Conservation (phyloP, 2,329 filamentous ascomycete species). For the Colletotrichum sp. region DNA sequence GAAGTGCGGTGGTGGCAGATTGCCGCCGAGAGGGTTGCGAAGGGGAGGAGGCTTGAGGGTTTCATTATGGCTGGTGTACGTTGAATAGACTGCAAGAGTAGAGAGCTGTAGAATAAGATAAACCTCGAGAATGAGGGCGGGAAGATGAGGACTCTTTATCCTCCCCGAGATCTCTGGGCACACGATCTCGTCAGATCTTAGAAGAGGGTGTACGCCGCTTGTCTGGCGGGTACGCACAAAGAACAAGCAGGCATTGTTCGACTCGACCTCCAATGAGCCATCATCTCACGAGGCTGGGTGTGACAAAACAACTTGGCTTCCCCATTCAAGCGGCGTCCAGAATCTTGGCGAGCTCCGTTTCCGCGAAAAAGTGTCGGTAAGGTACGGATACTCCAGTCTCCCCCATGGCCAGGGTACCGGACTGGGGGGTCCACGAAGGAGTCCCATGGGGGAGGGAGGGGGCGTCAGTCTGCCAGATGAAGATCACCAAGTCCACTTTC, state of each 20-base stretch:
- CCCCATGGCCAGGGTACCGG: background rate
- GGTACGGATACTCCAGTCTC: background rate
- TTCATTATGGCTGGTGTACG: slow-evolving; percentile 22
- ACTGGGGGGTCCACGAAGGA: background rate
- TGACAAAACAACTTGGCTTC: background rate
- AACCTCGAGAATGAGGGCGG: background rate
- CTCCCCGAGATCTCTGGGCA: background rate
- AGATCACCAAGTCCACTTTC: background rate
- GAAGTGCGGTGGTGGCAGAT: slow-evolving; percentile 40
- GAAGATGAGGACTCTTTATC: slow-evolving; percentile 1
- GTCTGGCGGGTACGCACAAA: background rate
- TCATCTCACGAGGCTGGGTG: slow-evolving; percentile 3
- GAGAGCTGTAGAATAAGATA: background rate
- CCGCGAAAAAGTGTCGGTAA: background rate
- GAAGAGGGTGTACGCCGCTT: background rate
- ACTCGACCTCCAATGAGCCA: background rate
- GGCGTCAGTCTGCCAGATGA: background rate
- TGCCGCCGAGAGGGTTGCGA: slow-evolving; percentile 26
- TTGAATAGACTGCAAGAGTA: background rate
- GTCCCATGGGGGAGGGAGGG: background rate
- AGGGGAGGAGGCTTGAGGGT: slow-evolving; percentile 19
- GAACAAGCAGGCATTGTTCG: background rate
- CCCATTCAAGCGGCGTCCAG: background rate
- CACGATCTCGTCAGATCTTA: background rate
- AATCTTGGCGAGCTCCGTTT: background rate